phyloP scores from a whole-genome alignment of 768 basidiomycete species.

The Rickenella mellea region DNA sequence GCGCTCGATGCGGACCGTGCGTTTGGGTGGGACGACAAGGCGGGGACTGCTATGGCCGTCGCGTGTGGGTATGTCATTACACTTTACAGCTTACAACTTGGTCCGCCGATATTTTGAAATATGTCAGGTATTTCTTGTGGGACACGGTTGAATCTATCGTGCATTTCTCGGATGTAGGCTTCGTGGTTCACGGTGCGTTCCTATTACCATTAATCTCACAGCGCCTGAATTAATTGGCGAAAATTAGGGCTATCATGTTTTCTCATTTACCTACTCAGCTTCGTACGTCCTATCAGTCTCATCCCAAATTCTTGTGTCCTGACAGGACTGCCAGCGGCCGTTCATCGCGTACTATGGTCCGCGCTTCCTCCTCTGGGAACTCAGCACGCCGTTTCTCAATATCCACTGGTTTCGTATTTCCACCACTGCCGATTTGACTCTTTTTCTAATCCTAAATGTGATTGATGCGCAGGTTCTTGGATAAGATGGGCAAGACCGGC shows the following conservation, averaged over 20 bases:
- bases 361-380: slow-evolving; percentile 78
- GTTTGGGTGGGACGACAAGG: slow-evolving; percentile 62
- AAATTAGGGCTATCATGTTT: slow-evolving; percentile 50
- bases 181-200: slow-evolving; percentile 61
- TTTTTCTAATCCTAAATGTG: background rate
- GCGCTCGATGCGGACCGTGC: slow-evolving; percentile 50
- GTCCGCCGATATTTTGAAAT: slow-evolving; percentile 3
- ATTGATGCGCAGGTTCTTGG: slow-evolving; percentile 47
- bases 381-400: slow-evolving; percentile 82
- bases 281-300: slow-evolving; percentile 36
- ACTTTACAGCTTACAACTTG: background rate
- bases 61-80: slow-evolving; percentile 50
- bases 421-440: background rate
- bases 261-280: slow-evolving; percentile 56
- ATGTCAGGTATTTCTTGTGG: slow-evolving; percentile 73
- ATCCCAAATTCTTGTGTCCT: background rate
- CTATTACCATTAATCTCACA: background rate
- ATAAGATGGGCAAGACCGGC: slow-evolving; percentile 68
- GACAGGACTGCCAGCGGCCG: slow-evolving; percentile 32
- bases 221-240: background rate
- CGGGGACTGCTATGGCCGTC: slow-evolving; percentile 55
- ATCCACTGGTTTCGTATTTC: slow-evolving; percentile 60
- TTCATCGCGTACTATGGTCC: slow-evolving; percentile 74
- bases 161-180: slow-evolving; percentile 63
- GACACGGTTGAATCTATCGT: slow-evolving; percentile 63